These are phyloP conservation scores for Hamamelis virginiana DNA, from an alignment of 164 flowering plant genomes.

Conservation along the genomic window DNA sequence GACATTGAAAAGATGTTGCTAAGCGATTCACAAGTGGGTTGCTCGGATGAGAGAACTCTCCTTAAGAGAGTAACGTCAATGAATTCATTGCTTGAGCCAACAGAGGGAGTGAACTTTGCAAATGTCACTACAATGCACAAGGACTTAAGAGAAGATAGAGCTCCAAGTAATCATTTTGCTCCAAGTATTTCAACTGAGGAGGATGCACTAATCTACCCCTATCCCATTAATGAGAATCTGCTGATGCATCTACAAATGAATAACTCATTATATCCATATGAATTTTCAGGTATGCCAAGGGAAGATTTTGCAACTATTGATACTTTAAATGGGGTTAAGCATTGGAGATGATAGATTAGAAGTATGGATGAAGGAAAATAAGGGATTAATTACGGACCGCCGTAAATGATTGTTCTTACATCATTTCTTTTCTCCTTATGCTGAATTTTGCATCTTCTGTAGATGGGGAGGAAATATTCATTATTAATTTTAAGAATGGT, in stretches of 20 bases:
- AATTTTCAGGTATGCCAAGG: too few relatives aligned
- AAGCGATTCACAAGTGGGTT: background rate
- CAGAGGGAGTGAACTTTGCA: background rate
- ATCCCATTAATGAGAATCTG: background rate
- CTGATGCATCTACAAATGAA: background rate
- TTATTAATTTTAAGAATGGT: too few relatives aligned
- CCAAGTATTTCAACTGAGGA: background rate
- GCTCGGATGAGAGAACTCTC: background rate
- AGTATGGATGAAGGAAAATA: too few relatives aligned
- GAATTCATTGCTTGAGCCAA: slow-evolving; percentile 4
- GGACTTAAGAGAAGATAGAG: background rate
- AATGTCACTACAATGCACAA: background rate
- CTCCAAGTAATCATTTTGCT: background rate
- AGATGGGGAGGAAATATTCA: too few relatives aligned
- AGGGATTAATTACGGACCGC: too few relatives aligned
- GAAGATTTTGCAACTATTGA: background rate
- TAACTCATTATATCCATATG: background rate
- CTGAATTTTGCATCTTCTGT: too few relatives aligned
- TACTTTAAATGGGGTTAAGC: background rate
- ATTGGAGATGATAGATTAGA: background rate
- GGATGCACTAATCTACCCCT: too few relatives aligned
- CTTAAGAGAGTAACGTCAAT: slow-evolving; percentile 1
- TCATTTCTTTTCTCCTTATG: too few relatives aligned
- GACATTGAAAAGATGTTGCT: slow-evolving; percentile 2
- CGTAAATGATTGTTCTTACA: too few relatives aligned